These are phyloP conservation scores for Aureobasidium leucospermi DNA, from an alignment of 2,329 filamentous ascomycete species.

Conservation along the genomic window DNA sequence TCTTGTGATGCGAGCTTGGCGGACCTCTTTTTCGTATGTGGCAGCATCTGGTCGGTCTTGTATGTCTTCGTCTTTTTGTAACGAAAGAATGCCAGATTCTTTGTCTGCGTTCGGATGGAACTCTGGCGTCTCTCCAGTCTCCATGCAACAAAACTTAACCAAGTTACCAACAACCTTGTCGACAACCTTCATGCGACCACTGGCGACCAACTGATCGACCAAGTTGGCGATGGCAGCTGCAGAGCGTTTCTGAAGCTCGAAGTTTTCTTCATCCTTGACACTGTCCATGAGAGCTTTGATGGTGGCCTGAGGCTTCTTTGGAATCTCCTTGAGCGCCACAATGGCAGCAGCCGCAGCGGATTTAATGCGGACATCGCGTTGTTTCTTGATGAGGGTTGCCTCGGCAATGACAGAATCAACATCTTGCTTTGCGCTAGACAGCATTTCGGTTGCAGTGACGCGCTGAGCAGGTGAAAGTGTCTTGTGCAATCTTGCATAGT, in stretches of 20 bases:
- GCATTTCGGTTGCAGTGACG: constrained; percentile 69
- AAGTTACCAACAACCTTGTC: constrained; percentile 95
- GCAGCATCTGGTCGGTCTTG: constrained; percentile 86
- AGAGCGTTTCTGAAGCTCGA: constrained; percentile 79
- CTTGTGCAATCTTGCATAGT: constrained; percentile 85
- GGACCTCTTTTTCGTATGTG: constrained; percentile 83
- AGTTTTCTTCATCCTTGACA: constrained; percentile 87
- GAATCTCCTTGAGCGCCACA: constrained; percentile 77
- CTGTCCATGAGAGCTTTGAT: constrained; percentile 99
- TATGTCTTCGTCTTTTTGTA: constrained; percentile 95
- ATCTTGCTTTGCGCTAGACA: constrained; percentile 68
- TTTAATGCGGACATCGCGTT: constrained; percentile 77
- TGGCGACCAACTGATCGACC: constrained; percentile 76
- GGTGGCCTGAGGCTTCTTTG: constrained; percentile 85
- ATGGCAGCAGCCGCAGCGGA: constrained; percentile 81
- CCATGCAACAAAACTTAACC: constrained; percentile 95
- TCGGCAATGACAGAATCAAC: constrained; percentile 69
- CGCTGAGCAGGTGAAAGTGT: constrained; percentile 81
- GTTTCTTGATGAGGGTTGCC: constrained; percentile 68
- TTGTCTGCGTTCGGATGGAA: constrained; percentile 77
- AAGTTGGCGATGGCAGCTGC: constrained; percentile 76
- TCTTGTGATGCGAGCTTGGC: constrained; percentile 79
- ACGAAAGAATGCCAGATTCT: constrained; percentile 75
- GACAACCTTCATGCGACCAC: constrained; percentile 73
- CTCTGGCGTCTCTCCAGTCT: constrained; percentile 94